A percentile compares a stretch with the other conserved stretches of the same genome.
phyloP scores from a whole-genome alignment of 2,329 filamentous ascomycete species.

The Parascedosporium putredinis region DNA sequence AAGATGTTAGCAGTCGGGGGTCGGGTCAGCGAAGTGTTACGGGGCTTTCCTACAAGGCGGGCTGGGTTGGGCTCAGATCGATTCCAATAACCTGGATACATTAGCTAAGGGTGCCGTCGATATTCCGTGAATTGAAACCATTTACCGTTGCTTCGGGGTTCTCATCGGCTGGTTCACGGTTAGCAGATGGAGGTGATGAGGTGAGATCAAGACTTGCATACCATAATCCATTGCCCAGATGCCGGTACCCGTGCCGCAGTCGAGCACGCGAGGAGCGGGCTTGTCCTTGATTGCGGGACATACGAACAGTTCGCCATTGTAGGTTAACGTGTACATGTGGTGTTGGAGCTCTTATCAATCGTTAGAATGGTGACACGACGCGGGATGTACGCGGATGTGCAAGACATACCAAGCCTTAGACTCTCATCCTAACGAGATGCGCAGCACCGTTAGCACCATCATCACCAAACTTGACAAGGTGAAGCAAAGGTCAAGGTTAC shows the following conservation, averaged over 20 bases:
- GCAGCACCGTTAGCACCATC: no score
- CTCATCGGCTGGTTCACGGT: slow-evolving; percentile 13
- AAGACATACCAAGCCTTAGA: no score
- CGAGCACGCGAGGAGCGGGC: slow-evolving; percentile 16
- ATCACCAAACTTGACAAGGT: no score
- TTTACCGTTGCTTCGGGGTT: slow-evolving; percentile 18
- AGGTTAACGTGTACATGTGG: slow-evolving; percentile 17
- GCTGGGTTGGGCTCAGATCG: slow-evolving; percentile 32
- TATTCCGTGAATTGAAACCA: no score
- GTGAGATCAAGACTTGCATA: slow-evolving; percentile 1
- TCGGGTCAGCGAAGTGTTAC: no score
- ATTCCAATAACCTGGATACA: slow-evolving; percentile 24
- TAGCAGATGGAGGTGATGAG: no score
- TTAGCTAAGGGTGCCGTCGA: no score
- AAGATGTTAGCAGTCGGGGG: no score
- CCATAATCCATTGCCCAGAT: slow-evolving; percentile 23
- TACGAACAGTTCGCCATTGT: slow-evolving; percentile 16
- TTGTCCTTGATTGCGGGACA: slow-evolving; percentile 12
- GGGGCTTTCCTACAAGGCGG: slow-evolving; percentile 23
- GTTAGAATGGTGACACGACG: no score
- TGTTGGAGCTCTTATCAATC: slow-evolving; percentile 21
- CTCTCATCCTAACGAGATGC: no score
- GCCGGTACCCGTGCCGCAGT: slow-evolving; percentile 22
- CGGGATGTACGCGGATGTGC: no score
- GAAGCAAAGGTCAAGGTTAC: no score